Percentiles rank a stretch among this genome's conserved stretches.
Conservation (phyloP, 768 basidiomycete genomes). For the Mrakia blollopis region DNA sequence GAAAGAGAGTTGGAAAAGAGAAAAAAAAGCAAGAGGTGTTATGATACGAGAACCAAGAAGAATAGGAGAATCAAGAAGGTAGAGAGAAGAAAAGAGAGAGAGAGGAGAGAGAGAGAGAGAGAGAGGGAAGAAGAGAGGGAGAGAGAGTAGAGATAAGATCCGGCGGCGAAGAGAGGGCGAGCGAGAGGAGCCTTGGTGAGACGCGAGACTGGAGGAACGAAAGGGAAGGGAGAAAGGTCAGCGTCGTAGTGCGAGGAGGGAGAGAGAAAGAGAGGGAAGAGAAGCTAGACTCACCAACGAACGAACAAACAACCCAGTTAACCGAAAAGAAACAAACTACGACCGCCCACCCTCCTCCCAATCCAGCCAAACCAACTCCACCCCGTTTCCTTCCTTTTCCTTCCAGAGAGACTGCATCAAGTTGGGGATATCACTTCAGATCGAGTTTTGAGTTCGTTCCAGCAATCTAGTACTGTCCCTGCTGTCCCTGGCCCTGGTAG, state of each 20-base stretch:
- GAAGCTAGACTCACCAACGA: not conserved
- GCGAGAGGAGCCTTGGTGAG: too few species aligned
- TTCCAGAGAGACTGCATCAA: too few species aligned
- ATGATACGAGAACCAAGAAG: too few species aligned
- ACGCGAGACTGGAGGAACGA: too few species aligned
- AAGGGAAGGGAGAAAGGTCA: too few species aligned
- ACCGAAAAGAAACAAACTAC: not conserved
- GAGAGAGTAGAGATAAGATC: too few species aligned
- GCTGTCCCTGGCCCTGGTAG: too few species aligned
- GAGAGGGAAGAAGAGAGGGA: too few species aligned
- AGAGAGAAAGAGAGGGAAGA: not conserved
- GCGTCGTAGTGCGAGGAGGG: not conserved
- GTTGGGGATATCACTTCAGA: not conserved
- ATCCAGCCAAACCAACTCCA: not conserved
- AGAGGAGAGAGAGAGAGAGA: not conserved
- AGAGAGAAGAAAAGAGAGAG: not conserved
- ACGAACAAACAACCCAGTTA: not conserved
- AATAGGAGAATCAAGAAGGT: not conserved
- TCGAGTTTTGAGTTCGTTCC: not conserved
- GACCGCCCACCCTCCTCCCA: not conserved
- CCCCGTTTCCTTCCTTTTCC: not conserved
- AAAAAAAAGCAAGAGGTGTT: too few species aligned
- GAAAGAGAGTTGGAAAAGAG: not conserved
- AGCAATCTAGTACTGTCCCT: constrained; percentile 14
- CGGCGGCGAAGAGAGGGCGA: too few species aligned